phyloP scores from a whole-genome alignment of 2,329 filamentous ascomycete genomes.

The Pseudovirgaria hyperparasitica region DNA sequence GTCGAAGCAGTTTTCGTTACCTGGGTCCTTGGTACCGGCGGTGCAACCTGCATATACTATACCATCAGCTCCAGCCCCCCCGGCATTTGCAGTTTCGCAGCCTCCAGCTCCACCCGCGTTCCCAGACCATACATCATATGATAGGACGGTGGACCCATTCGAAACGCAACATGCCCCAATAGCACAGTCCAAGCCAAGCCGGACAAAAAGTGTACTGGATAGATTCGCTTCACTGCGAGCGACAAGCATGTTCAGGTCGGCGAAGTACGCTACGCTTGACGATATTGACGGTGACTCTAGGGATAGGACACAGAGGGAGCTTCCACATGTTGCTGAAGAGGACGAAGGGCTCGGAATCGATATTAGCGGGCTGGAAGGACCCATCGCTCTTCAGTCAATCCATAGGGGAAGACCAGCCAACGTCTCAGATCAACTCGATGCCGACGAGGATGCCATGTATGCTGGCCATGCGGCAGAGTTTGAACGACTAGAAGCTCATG shows the following conservation, averaged over 20 bases:
- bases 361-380: slow-evolving; percentile 16
- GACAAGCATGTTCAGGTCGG: slow-evolving; percentile 7
- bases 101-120: slow-evolving; percentile 21
- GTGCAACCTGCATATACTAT: slow-evolving; percentile 16
- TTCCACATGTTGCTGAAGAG: slow-evolving; percentile 17
- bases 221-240: slow-evolving; percentile 17
- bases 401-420: slow-evolving; percentile 6
- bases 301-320: slow-evolving; percentile 3
- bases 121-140: slow-evolving; percentile 17
- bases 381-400: slow-evolving; percentile 14
- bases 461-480: slow-evolving; percentile 21
- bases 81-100: slow-evolving; percentile 15
- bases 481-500: slow-evolving; percentile 18
- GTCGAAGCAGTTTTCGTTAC: neutral
- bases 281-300: slow-evolving; percentile 16
- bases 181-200: slow-evolving; percentile 10
- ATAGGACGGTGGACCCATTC: slow-evolving; percentile 11
- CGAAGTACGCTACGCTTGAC: slow-evolving; percentile 17
- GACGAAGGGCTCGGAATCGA: slow-evolving; percentile 17
- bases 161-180: slow-evolving; percentile 9
- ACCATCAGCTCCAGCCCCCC: slow-evolving; percentile 17
- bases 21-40: slow-evolving; percentile 1
- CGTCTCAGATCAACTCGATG: slow-evolving; percentile 9
- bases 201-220: slow-evolving; percentile 18
- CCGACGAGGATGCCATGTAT: slow-evolving; percentile 13